Evolutionary conservation across 139 green algal species (phyloP).

Genomic region (Zygnema circumcarinatum): DNA sequence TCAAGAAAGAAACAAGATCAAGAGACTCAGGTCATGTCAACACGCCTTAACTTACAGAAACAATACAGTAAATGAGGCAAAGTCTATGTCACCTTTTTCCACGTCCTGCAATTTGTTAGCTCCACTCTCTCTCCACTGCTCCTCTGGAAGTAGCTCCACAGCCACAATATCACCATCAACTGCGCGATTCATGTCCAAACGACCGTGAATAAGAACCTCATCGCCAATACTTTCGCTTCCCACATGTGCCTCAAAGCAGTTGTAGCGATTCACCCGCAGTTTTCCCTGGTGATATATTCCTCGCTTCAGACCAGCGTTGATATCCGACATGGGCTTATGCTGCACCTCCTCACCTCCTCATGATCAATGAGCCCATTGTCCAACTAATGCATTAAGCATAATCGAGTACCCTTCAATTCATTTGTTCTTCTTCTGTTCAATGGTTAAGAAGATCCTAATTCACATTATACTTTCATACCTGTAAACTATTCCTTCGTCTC

Average conservation of each 20-base stretch:
- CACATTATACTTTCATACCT: too few relatives aligned
- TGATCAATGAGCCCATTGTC: too few relatives aligned
- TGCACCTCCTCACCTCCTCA: constrained; percentile 61
- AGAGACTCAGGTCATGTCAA: too few relatives aligned
- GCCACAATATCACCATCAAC: constrained; percentile 68
- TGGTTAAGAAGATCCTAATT: too few relatives aligned
- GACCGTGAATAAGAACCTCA: constrained; percentile 51
- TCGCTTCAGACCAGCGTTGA: constrained; percentile 79
- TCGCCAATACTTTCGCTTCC: constrained; percentile 40
- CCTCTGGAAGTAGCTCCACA: constrained; percentile 73
- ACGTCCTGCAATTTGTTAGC: neutral
- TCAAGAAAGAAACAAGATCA: too few relatives aligned
- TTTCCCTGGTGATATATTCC: constrained; percentile 81
- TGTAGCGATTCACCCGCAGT: constrained; percentile 58
- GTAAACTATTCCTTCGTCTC: too few relatives aligned
- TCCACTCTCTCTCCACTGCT: constrained; percentile 71
- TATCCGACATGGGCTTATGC: constrained; percentile 74
- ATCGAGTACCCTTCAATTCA: too few relatives aligned
- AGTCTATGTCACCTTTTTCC: too few relatives aligned
- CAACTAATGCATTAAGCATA: too few relatives aligned
- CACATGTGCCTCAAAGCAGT: constrained; percentile 59
- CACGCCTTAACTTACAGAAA: too few relatives aligned
- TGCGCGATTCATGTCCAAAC: constrained; percentile 64
- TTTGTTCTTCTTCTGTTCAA: too few relatives aligned
- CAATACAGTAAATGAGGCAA: too few relatives aligned